These are phyloP conservation scores for Xylaria curta DNA, from an alignment of 495 filamentous ascomycete genomes.

Conservation along the genomic window DNA sequence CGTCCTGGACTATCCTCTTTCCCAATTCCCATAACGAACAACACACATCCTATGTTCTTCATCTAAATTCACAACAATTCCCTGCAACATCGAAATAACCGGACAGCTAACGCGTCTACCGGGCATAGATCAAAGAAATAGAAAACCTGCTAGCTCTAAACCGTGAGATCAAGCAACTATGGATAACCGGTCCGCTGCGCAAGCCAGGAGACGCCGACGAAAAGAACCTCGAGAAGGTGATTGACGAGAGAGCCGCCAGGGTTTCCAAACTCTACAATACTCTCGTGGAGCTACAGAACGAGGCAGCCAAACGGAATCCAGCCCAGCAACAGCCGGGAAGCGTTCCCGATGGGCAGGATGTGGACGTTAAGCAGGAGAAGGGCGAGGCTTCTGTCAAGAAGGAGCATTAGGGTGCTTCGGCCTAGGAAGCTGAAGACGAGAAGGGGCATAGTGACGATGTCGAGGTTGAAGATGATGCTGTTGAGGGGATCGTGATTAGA, in stretches of 20 bases:
- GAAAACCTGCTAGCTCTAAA: conserved; percentile 48
- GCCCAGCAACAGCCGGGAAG: conserved; percentile 13
- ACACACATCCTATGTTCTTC: background rate
- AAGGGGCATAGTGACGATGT: background rate
- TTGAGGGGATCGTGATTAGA: background rate
- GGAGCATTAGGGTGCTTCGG: background rate
- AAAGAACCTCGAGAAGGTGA: conserved; percentile 33
- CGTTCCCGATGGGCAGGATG: background rate
- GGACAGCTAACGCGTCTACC: conserved; percentile 1
- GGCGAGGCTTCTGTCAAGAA: background rate
- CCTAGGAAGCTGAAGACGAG: background rate
- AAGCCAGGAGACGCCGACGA: conserved; percentile 42
- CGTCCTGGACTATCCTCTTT: background rate
- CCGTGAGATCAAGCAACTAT: conserved; percentile 50
- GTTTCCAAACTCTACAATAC: conserved; percentile 24
- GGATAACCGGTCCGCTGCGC: conserved; percentile 50
- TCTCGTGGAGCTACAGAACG: conserved; percentile 9
- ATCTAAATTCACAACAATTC: background rate
- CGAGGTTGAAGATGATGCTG: background rate
- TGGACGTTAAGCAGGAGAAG: background rate
- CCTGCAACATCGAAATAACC: background rate
- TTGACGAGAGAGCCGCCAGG: conserved; percentile 29
- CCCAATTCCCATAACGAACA: background rate
- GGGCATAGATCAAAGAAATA: conserved; percentile 37
- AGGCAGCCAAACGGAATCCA: background rate